Percentiles rank a stretch among this genome's conserved stretches.
Conservation (phyloP, 2,329 filamentous ascomycete species). For the Ramichloridium luteum region DNA sequence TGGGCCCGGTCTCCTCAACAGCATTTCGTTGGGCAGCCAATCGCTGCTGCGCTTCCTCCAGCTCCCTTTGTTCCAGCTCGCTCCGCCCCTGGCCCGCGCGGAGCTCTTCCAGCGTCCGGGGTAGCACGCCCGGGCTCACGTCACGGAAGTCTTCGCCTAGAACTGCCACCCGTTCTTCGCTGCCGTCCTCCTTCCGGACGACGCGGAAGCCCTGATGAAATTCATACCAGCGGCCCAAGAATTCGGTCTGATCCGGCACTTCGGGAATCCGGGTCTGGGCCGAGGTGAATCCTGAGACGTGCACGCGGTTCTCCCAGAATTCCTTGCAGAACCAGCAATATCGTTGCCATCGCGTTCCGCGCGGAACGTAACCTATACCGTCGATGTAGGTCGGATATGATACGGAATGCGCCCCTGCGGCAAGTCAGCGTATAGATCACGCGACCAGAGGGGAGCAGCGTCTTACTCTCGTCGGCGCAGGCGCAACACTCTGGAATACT, state of each 20-base stretch:
- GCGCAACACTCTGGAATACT: slow-evolving; percentile 23
- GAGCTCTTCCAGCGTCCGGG: slow-evolving; percentile 35
- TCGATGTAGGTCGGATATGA: slow-evolving; percentile 38
- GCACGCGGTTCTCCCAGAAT: slow-evolving; percentile 37
- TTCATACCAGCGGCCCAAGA: slow-evolving; percentile 37
- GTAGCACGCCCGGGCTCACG: slow-evolving; percentile 35
- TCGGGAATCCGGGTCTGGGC: slow-evolving; percentile 35
- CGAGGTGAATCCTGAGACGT: slow-evolving; percentile 30
- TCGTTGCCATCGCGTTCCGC: slow-evolving; percentile 37
- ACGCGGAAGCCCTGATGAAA: slow-evolving; percentile 37
- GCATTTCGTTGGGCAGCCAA: slow-evolving; percentile 3
- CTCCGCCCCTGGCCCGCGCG: slow-evolving; percentile 24
- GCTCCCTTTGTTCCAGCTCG: slow-evolving; percentile 15
- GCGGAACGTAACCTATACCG: slow-evolving; percentile 37
- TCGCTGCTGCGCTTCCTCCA: slow-evolving; percentile 7
- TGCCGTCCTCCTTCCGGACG: slow-evolving; percentile 29
- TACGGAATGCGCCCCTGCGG: slow-evolving; percentile 27
- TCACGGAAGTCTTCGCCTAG: slow-evolving; percentile 36
- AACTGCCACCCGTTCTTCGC: slow-evolving; percentile 33
- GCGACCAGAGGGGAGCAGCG: background rate
- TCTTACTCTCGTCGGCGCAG: slow-evolving; percentile 20
- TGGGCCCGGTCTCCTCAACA: slow-evolving; percentile 12
- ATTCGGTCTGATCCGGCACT: slow-evolving; percentile 35
- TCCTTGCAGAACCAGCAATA: slow-evolving; percentile 43
- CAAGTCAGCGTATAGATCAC: background rate